Evolutionary conservation across 2,329 filamentous ascomycete genomes (phyloP).

Genomic region (Fusarium sp.): DNA sequence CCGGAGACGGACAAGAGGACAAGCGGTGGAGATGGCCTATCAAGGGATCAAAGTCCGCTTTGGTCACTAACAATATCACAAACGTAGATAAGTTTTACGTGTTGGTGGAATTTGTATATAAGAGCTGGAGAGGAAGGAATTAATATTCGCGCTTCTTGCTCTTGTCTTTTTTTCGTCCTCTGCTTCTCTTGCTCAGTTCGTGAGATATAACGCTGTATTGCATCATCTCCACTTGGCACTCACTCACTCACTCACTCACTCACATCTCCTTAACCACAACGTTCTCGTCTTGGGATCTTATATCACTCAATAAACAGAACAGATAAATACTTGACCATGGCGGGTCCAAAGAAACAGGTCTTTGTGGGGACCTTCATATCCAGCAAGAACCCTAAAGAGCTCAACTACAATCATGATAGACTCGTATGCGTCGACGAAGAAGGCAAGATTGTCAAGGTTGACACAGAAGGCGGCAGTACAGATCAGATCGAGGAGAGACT

Average conservation of each 20-base stretch:
- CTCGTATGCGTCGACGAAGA: slow-evolving; percentile 64
- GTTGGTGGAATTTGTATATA: slow-evolving; percentile 26
- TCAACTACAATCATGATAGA: slow-evolving; percentile 65
- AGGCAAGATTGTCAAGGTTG: slow-evolving; percentile 65
- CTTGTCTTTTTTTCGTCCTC: neutral
- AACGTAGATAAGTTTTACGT: slow-evolving; percentile 18
- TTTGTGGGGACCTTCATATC: slow-evolving; percentile 70
- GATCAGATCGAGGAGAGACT: slow-evolving; percentile 52
- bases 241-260: neutral
- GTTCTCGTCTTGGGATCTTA: neutral
- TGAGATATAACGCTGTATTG: neutral
- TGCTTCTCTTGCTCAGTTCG: neutral
- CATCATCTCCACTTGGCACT: slow-evolving; percentile 10
- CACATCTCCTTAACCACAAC: neutral
- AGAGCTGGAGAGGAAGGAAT: neutral
- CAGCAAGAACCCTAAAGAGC: slow-evolving; percentile 60
- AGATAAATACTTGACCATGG: slow-evolving; percentile 21
- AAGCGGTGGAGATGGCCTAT: slow-evolving; percentile 45
- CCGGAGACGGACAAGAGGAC: slow-evolving; percentile 32
- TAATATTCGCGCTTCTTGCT: neutral
- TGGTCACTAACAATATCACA: slow-evolving; percentile 22
- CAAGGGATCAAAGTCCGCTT: slow-evolving; percentile 30
- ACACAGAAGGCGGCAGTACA: slow-evolving; percentile 53
- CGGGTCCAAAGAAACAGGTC: slow-evolving; percentile 57
- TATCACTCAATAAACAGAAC: neutral